These are phyloP conservation scores for Alternaria longipes DNA, from an alignment of 2,329 filamentous ascomycete species.

Conservation along the genomic window DNA sequence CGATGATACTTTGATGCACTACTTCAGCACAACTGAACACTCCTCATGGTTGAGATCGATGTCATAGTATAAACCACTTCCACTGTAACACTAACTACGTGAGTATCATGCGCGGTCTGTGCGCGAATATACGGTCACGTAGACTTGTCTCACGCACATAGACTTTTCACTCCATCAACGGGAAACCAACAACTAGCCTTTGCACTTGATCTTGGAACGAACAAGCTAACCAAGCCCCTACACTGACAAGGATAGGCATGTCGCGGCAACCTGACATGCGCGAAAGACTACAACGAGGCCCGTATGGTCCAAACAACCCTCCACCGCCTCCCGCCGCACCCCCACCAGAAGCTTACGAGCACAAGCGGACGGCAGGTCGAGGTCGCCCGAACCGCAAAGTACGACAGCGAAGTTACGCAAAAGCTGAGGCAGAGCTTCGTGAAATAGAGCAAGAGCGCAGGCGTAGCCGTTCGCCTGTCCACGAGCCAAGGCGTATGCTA, in stretches of 20 bases:
- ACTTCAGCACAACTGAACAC: no score
- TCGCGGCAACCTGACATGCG: not conserved
- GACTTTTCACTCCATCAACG: not conserved
- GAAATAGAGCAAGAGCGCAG: not conserved
- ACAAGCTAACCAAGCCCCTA: not conserved
- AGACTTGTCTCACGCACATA: not conserved
- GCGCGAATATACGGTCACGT: constrained; percentile 1
- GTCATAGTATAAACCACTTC: not conserved
- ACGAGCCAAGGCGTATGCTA: not conserved
- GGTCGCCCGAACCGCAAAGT: not conserved
- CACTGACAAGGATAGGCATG: not conserved
- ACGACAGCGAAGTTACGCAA: not conserved
- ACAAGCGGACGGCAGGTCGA: not conserved
- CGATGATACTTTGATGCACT: no score
- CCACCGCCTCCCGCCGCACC: constrained; percentile 14
- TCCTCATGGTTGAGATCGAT: not conserved
- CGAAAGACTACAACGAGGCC: not conserved
- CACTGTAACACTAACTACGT: not conserved
- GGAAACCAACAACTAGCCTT: not conserved
- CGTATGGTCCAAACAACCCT: constrained; percentile 15
- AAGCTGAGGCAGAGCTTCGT: not conserved
- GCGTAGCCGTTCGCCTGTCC: constrained; percentile 12
- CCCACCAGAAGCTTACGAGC: not conserved
- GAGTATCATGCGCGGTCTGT: not conserved
- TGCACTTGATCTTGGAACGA: not conserved